Conservation (phyloP, 345 rosid genomes). For the Dovyalis caffra region DNA sequence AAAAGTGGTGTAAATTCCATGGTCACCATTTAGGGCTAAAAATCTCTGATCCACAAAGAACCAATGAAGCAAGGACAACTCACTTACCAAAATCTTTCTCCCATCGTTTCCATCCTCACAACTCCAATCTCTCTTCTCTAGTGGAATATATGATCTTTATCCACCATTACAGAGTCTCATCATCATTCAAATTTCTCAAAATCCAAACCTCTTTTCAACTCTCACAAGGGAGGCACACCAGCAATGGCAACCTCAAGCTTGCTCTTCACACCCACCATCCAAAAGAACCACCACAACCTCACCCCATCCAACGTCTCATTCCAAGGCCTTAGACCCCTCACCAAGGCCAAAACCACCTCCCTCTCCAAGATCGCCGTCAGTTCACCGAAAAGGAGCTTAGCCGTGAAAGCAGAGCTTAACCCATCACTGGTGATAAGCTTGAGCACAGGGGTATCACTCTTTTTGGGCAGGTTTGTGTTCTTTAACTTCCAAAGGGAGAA, state of each 20-base stretch:
- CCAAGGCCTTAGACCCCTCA: constrained; percentile 35
- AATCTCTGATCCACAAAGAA: constrained; percentile 35
- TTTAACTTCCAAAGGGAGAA: constrained; percentile 99
- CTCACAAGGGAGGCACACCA: constrained; percentile 5
- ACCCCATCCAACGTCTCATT: constrained; percentile 46
- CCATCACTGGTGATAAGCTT: constrained; percentile 80
- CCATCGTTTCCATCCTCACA: constrained; percentile 33
- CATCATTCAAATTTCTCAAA: background rate
- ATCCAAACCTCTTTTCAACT: background rate
- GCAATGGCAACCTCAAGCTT: constrained; percentile 39
- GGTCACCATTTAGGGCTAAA: background rate
- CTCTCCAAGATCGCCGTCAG: constrained; percentile 19
- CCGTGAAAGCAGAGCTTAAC: constrained; percentile 70
- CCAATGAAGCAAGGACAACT: constrained; percentile 49
- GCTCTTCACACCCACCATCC: constrained; percentile 34
- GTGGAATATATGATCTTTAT: background rate
- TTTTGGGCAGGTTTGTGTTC: constrained; percentile 94
- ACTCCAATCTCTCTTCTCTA: background rate
- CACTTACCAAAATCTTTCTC: constrained; percentile 30
- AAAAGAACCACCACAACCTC: constrained; percentile 26
- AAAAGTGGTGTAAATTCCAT: background rate
- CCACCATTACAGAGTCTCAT: background rate
- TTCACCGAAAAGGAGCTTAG: constrained; percentile 27
- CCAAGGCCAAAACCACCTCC: constrained; percentile 22
- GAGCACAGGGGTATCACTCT: constrained; percentile 94